Conservation (phyloP, 192 early-diverging fungal species). For the Coemansia sp. region DNA sequence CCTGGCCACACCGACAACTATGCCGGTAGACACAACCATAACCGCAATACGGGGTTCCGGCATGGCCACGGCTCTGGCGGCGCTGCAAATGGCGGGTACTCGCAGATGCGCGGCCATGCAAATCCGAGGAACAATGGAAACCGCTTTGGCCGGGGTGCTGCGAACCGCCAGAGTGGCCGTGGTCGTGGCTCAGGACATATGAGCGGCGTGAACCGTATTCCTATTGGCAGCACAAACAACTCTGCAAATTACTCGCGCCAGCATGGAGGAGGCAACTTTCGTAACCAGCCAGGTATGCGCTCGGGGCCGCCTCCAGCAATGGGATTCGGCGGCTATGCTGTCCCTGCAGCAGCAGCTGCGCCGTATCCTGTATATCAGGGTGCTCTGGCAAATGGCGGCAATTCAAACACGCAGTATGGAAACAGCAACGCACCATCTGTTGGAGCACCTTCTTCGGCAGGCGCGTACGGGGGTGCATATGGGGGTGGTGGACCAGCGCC, state of each 20-base stretch:
- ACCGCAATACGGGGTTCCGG: slow-evolving; percentile 15
- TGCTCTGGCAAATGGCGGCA: slow-evolving; percentile 12
- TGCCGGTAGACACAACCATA: slow-evolving; percentile 9
- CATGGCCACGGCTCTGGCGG: slow-evolving; percentile 9
- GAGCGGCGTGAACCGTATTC: slow-evolving; percentile 38
- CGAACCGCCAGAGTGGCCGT: slow-evolving; percentile 23
- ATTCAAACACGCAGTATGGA: slow-evolving; percentile 21
- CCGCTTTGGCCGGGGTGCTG: slow-evolving; percentile 6
- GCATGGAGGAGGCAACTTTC: slow-evolving; percentile 17
- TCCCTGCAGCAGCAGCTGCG: slow-evolving; percentile 23
- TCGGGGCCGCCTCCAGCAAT: slow-evolving; percentile 9
- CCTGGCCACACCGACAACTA: slow-evolving; percentile 21
- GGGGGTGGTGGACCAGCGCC: slow-evolving; percentile 11
- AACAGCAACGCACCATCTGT: background rate
- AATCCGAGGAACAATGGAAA: background rate
- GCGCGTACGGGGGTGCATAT: slow-evolving; percentile 24
- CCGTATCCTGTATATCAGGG: slow-evolving; percentile 32
- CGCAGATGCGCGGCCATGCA: slow-evolving; percentile 5
- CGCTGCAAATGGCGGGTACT: slow-evolving; percentile 1
- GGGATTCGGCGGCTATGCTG: slow-evolving; percentile 33
- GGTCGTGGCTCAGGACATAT: slow-evolving; percentile 12
- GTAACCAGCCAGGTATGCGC: slow-evolving; percentile 15
- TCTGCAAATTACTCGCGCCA: slow-evolving; percentile 6
- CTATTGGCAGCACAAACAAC: slow-evolving; percentile 14
- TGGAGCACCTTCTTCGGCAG: slow-evolving; percentile 7